Evolutionary conservation across 345 rosid species (phyloP).

Genomic region (Murraya paniculata): DNA sequence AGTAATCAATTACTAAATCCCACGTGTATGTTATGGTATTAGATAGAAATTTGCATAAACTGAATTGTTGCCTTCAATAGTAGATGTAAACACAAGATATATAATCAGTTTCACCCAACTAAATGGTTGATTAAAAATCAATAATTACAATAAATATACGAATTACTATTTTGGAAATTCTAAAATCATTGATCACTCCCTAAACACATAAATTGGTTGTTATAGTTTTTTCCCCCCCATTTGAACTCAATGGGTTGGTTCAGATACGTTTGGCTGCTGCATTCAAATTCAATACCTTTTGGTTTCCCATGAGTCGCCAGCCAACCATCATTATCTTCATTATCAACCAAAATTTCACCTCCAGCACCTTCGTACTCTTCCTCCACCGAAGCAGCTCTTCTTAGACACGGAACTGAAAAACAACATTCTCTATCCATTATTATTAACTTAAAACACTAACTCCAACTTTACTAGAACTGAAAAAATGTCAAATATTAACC

Average conservation of each 20-base stretch:
- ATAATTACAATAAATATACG: not conserved
- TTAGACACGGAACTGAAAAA: constrained; percentile 75
- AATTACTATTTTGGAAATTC: not conserved
- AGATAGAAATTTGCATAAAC: not conserved
- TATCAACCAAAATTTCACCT: constrained; percentile 89
- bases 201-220: not conserved
- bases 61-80: not conserved
- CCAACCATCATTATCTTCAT: constrained; percentile 98
- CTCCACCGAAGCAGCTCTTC: constrained; percentile 88
- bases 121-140: not conserved
- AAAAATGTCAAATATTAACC: not conserved
- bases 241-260: not conserved
- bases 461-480: not conserved
- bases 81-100: not conserved
- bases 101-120: not conserved
- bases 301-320: constrained; percentile 97
- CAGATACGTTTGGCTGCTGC: not conserved
- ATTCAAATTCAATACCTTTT: constrained; percentile 48
- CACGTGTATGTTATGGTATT: not conserved
- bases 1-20: not conserved
- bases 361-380: constrained; percentile 96
- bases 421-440: not conserved
- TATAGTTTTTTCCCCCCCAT: too few species aligned
- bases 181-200: not conserved
- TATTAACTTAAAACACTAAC: not conserved